phyloP scores from a whole-genome alignment of 139 green algal genomes.

The Chlorella sp. region DNA sequence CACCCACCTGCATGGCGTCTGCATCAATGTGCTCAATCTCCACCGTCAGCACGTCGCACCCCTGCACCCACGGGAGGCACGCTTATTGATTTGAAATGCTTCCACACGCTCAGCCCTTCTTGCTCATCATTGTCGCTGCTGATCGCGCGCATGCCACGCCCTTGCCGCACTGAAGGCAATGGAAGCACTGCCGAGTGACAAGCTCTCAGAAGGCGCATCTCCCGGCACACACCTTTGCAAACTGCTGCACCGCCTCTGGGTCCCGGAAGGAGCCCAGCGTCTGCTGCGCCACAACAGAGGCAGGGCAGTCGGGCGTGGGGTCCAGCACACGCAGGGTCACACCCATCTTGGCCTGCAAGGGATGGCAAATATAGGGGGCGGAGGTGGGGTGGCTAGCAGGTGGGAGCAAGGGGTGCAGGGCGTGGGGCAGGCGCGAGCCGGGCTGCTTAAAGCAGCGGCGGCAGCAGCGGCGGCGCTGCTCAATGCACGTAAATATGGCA shows the following conservation, averaged over 20 bases:
- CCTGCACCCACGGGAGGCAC: neutral
- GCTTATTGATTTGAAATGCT: no score
- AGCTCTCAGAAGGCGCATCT: no score
- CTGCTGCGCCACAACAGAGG: constrained; percentile 81
- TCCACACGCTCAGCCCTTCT: no score
- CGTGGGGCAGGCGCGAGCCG: no score
- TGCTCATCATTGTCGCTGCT: no score
- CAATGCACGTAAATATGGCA: neutral
- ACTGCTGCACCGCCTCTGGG: constrained; percentile 71
- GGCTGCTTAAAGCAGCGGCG: neutral
- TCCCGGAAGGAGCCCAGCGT: constrained; percentile 83
- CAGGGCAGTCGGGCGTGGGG: constrained; percentile 81
- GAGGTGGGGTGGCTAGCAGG: neutral
- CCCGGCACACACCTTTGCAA: constrained; percentile 67
- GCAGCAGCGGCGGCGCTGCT: neutral
- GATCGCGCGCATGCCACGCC: no score
- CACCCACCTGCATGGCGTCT: constrained; percentile 73
- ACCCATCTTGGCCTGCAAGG: constrained; percentile 86
- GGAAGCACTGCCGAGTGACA: no score
- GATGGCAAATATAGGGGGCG: no score
- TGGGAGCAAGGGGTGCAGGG: no score
- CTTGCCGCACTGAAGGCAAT: no score
- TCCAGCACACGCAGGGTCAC: constrained; percentile 91
- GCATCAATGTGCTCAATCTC: constrained; percentile 99
- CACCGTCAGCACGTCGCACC: constrained; percentile 92